Evolutionary conservation across 306 rosid genomes (phyloP).

Genomic region (Citrullus amarus): DNA sequence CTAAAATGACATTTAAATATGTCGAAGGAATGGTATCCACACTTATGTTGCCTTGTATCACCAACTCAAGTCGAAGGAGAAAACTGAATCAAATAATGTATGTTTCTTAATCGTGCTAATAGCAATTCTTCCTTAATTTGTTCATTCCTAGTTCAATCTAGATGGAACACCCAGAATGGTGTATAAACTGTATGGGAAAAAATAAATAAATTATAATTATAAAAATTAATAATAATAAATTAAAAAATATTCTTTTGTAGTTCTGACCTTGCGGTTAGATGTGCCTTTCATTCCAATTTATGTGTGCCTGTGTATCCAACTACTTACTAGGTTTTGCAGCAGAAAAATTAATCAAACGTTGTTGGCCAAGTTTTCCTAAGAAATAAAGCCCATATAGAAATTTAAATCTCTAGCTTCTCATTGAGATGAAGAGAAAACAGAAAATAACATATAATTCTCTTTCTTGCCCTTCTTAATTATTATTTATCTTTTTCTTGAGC

Average conservation of each 20-base stretch:
- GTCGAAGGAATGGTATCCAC: background rate
- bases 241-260: background rate
- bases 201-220: too few relatives aligned
- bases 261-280: background rate
- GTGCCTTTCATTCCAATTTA: background rate
- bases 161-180: background rate
- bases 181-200: background rate
- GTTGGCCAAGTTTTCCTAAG: background rate
- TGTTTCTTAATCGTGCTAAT: background rate
- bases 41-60: background rate
- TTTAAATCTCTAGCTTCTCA: background rate
- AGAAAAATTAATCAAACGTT: background rate
- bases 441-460: background rate
- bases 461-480: background rate
- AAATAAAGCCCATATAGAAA: background rate
- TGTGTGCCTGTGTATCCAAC: background rate
- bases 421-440: background rate
- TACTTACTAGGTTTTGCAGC: background rate
- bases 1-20: background rate
- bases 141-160: background rate
- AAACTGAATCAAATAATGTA: background rate
- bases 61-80: background rate
- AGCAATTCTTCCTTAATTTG: background rate
- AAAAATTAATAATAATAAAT: too few relatives aligned
- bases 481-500: background rate